Evolutionary conservation across 2,329 filamentous ascomycete genomes (phyloP).

Genomic region (Colletotrichum salicis): DNA sequence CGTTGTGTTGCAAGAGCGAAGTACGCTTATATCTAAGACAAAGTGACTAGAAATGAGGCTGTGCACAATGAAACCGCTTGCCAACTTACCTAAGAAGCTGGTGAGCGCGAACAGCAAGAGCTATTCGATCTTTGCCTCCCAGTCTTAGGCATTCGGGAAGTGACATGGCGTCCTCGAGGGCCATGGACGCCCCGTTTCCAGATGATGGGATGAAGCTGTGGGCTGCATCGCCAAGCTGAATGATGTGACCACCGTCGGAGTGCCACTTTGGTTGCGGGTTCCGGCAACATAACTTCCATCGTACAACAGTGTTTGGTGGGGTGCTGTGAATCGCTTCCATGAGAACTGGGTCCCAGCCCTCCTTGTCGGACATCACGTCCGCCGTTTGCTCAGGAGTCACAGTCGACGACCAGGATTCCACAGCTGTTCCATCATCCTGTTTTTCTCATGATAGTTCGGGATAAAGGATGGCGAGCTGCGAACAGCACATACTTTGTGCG

Average conservation of each 20-base stretch:
- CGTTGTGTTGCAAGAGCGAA: background rate
- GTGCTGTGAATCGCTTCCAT: background rate
- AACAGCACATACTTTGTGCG: background rate
- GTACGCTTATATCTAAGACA: background rate
- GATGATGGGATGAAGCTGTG: conserved; percentile 54
- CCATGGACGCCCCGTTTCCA: conserved; percentile 52
- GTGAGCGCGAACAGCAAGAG: background rate
- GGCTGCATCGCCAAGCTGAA: conserved; percentile 53
- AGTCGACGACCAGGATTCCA: background rate
- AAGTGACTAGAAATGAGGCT: background rate
- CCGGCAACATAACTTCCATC: background rate
- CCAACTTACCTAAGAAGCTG: background rate
- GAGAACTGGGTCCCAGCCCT: background rate
- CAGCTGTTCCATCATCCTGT: background rate
- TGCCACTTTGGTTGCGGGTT: background rate
- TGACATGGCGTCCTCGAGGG: conserved; percentile 50
- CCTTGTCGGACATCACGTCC: background rate
- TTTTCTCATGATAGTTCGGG: too few relatives aligned
- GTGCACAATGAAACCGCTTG: background rate
- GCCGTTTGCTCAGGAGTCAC: background rate
- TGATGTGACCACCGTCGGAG: conserved; percentile 40
- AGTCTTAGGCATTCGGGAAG: background rate
- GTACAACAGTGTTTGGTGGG: background rate
- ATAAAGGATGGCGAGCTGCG: too few relatives aligned
- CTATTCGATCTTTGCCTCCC: background rate